A percentile compares a stretch with the other conserved stretches of the same genome.
phyloP scores from a whole-genome alignment of 805 yeast species.

The Pichia thaimueangensis region DNA sequence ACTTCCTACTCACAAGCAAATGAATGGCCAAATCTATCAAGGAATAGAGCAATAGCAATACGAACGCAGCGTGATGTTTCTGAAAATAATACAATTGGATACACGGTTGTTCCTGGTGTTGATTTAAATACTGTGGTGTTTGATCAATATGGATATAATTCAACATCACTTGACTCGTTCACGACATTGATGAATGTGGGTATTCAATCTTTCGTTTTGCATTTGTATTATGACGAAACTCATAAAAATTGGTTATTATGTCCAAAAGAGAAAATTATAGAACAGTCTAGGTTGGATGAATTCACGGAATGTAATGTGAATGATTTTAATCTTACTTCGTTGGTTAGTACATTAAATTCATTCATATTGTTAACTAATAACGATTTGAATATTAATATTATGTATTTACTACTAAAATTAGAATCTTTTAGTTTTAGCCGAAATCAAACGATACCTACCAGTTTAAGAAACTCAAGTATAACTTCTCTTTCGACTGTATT shows the following conservation, averaged over 20 bases:
- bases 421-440: conserved; percentile 13
- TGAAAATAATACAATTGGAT: conserved; percentile 34
- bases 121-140: conserved; percentile 30
- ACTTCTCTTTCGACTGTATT: conserved; percentile 7
- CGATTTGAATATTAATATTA: conserved; percentile 37
- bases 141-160: conserved; percentile 28
- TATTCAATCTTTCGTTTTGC: conserved; percentile 40
- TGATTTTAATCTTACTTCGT: conserved; percentile 19
- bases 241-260: conserved; percentile 50
- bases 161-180: conserved; percentile 26
- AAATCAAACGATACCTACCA: conserved; percentile 3
- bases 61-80: conserved; percentile 44
- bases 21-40: conserved; percentile 30
- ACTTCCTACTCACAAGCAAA: conserved; percentile 2
- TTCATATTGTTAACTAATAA: conserved; percentile 40
- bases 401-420: conserved; percentile 37
- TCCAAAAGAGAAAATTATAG: conserved; percentile 27
- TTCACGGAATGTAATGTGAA: conserved; percentile 13
- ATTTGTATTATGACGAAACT: conserved; percentile 49
- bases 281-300: conserved; percentile 14
- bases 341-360: conserved; percentile 26
- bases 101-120: conserved; percentile 36
- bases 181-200: conserved; percentile 37
- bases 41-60: conserved; percentile 28
- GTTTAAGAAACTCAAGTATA: conserved; percentile 10